Conservation (phyloP, 2,329 filamentous ascomycete species). For the Grosmannia clavigera region DNA sequence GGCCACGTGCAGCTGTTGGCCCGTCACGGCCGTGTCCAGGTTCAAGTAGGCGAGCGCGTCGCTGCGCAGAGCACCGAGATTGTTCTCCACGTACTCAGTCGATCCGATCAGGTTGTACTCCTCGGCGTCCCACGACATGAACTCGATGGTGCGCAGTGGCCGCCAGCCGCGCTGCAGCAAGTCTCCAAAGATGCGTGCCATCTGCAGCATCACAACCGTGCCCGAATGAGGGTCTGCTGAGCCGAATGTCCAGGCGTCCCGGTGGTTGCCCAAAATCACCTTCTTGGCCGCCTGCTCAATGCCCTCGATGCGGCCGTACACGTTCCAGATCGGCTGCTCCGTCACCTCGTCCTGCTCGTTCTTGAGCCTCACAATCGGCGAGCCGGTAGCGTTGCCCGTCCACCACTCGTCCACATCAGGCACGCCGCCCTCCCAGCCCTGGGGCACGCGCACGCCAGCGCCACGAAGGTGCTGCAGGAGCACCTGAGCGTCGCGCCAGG, state of each 20-base stretch:
- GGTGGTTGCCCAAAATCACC: conserved; percentile 84
- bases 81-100: conserved; percentile 86
- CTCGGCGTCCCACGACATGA: conserved; percentile 90
- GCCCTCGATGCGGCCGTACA: conserved; percentile 74
- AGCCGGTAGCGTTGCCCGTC: conserved; percentile 59
- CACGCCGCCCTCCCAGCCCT: conserved; percentile 65
- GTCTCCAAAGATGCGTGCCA: conserved; percentile 73
- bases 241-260: conserved; percentile 85
- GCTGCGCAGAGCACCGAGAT: conserved; percentile 57
- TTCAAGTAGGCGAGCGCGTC: conserved; percentile 84
- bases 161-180: conserved; percentile 71
- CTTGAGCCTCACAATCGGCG: conserved; percentile 66
- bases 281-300: conserved; percentile 72
- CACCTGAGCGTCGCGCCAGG: conserved; percentile 78
- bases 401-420: conserved; percentile 70
- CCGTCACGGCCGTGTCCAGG: conserved; percentile 70
- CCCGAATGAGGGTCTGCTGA: conserved; percentile 77
- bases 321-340: conserved; percentile 81
- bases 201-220: conserved; percentile 81
- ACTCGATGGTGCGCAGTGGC: conserved; percentile 87
- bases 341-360: conserved; percentile 80
- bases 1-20: conserved; percentile 60
- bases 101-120: conserved; percentile 92
- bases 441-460: conserved; percentile 54
- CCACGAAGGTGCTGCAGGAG: conserved; percentile 67